Evolutionary conservation across 345 rosid genomes (phyloP).

Genomic region (Barbarea vulgaris): DNA sequence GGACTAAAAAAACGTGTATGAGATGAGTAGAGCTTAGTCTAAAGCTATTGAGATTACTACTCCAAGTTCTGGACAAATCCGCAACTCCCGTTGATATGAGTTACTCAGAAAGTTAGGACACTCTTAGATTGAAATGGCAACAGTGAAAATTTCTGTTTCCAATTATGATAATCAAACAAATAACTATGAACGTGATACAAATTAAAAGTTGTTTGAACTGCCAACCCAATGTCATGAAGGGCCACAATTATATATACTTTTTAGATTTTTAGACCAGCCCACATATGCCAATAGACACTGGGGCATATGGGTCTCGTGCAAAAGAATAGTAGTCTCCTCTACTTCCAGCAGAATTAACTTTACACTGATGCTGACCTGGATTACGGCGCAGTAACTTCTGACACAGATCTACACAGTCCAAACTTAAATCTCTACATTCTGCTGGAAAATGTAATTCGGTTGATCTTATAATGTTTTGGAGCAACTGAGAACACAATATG

Average conservation of each 20-base stretch:
- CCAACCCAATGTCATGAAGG: not conserved
- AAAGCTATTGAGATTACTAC: not conserved
- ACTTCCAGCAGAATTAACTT: not conserved
- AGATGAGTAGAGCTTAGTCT: conserved; percentile 5
- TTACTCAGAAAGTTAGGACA: not conserved
- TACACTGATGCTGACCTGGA: conserved; percentile 67
- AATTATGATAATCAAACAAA: conserved; percentile 3
- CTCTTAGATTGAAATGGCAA: conserved; percentile 11
- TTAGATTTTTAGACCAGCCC: conserved; percentile 16
- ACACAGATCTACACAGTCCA: conserved; percentile 84
- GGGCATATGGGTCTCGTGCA: conserved; percentile 16
- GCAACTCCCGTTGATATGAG: conserved; percentile 3
- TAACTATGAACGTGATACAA: not conserved
- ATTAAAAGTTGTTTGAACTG: not conserved
- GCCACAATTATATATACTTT: not conserved
- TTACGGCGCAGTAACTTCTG: conserved; percentile 79
- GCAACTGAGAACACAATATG: conserved; percentile 64
- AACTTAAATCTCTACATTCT: conserved; percentile 59
- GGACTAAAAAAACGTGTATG: not conserved
- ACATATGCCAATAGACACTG: not conserved
- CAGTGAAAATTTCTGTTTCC: not conserved
- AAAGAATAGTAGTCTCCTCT: conserved; percentile 1
- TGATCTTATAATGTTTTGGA: conserved; percentile 83
- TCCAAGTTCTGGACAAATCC: not conserved
- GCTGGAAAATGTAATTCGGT: conserved; percentile 77